Evolutionary conservation across 148 eudicot species (phyloP).

Genomic region (Pouteria glomerata): DNA sequence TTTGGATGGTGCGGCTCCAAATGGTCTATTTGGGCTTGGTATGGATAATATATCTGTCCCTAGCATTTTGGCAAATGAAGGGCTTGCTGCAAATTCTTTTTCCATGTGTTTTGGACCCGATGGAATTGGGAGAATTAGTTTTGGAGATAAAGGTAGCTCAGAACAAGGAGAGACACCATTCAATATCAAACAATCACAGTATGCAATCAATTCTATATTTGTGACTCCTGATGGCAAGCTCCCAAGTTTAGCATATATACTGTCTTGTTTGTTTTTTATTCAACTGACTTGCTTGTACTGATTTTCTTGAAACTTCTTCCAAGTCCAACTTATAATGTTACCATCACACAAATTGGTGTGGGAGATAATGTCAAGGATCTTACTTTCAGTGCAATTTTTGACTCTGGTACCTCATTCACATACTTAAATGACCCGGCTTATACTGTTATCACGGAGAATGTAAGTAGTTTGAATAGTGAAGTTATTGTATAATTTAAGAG

Average conservation of each 20-base stretch:
- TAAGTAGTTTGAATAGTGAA: slow-evolving; percentile 26
- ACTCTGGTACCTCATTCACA: slow-evolving; percentile 90
- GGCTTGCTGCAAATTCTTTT: slow-evolving; percentile 67
- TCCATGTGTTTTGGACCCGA: slow-evolving; percentile 85
- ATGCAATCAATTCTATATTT: slow-evolving; percentile 15
- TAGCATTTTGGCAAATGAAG: slow-evolving; percentile 60
- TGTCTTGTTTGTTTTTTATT: not conserved
- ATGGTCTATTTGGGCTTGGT: slow-evolving; percentile 86
- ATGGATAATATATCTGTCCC: slow-evolving; percentile 70
- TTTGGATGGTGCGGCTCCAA: slow-evolving; percentile 78
- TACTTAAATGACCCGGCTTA: slow-evolving; percentile 70
- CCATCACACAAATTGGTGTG: slow-evolving; percentile 47
- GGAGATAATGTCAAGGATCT: slow-evolving; percentile 41
- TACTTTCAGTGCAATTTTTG: slow-evolving; percentile 50
- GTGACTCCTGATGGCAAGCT: not conserved
- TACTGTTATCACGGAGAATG: slow-evolving; percentile 46
- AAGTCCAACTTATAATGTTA: slow-evolving; percentile 71
- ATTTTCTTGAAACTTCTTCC: slow-evolving; percentile 16
- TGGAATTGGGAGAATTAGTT: slow-evolving; percentile 70
- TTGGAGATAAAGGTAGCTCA: slow-evolving; percentile 79
- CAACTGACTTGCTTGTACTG: slow-evolving; percentile 1
- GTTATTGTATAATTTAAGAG: slow-evolving; percentile 2
- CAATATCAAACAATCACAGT: slow-evolving; percentile 37
- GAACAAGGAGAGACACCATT: slow-evolving; percentile 69
- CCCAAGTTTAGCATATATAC: not conserved